Evolutionary conservation across 2,329 filamentous ascomycete genomes (phyloP), one percentile per base, ranked within the genome.

Genomic region (Alternaria hordeiaustralica): DNA sequence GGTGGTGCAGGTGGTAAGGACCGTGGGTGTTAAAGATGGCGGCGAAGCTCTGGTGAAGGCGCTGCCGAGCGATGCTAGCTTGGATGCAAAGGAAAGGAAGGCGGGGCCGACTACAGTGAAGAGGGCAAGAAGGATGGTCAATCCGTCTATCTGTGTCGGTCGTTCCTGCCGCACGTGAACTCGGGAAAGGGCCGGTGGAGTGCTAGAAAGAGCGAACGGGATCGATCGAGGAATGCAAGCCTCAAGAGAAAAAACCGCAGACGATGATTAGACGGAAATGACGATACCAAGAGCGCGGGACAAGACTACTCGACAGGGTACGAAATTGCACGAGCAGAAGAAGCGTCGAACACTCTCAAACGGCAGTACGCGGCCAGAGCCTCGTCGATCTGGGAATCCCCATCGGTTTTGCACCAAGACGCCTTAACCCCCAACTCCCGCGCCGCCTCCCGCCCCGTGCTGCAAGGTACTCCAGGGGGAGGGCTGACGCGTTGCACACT

Each of bases 401-500:
- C 59, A 58, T 64, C 45, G 57, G 61, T 60, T 60, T 63, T 55
- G 61, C 57, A 60, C 61, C 49, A 51, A 28, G 26, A 51, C 49
- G 21, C 28, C 49, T 49, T 30, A 15, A 36, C 44, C 60, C 44
- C 49, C 50, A 60, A 51, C 25, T 47, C 33, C 33, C 33, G 61
- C 23, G 50, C 61, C 61, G 57, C 50, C 26, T 46, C 57, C 44
- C 50, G 61, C 61, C 21, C 57, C 49, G 50, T 60, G 55, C 57
- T 36, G 50, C 61, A 36, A 46, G 50, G 61, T 45, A 54, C 50
- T 56, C 50, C 25, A 60, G 28, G 20, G 36, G 25, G 26, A 20
- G 51, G 30, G 56, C 44, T 65, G 46, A 63, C 63, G 63, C 58
- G 61, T 61, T 55, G 58, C 57, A 51, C 58, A 56, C 41, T 44